Percentiles rank a stretch among this genome's conserved stretches.
Conservation (phyloP, 352 stramenopile species). For the Phytopythium sindhum region DNA sequence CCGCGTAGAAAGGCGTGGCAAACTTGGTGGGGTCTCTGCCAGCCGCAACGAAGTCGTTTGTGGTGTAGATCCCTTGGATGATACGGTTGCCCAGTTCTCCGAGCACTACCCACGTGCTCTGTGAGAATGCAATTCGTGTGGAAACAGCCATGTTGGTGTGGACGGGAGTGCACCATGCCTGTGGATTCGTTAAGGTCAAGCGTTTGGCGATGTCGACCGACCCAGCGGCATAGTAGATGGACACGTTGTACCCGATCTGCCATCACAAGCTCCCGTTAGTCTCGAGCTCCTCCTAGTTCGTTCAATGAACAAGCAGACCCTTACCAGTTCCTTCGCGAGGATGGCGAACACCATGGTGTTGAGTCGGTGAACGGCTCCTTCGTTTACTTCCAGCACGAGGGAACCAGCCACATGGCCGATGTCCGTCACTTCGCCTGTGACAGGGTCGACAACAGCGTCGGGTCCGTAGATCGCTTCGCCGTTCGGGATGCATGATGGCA, state of each 20-base stretch:
- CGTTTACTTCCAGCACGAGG: conserved; percentile 26
- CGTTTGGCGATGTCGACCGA: not conserved
- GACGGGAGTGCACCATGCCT: not conserved
- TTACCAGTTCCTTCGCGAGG: conserved; percentile 21
- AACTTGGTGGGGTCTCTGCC: conserved; percentile 8
- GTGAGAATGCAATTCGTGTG: not conserved
- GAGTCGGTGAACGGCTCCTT: conserved; percentile 19
- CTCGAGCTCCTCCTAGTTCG: no score
- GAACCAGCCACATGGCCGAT: conserved; percentile 11
- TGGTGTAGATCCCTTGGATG: conserved; percentile 22
- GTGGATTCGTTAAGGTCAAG: not conserved
- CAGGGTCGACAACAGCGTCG: conserved; percentile 12
- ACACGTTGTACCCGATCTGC: conserved; percentile 22
- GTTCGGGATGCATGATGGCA: conserved; percentile 10
- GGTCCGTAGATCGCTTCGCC: conserved; percentile 19
- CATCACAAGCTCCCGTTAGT: not conserved
- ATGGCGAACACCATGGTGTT: conserved; percentile 28
- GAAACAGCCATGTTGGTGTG: not conserved
- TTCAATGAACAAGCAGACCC: not conserved
- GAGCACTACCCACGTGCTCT: not conserved
- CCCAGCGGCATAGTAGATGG: conserved; percentile 11
- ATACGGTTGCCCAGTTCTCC: conserved; percentile 9
- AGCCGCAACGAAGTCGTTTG: conserved; percentile 16
- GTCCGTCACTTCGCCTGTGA: conserved; percentile 13
- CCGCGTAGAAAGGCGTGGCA: conserved; percentile 13